A percentile compares a stretch with the other conserved stretches of the same genome.
Conservation (phyloP, 1,139 yeast genomes). For the Blastobotrys malaysiensis region DNA sequence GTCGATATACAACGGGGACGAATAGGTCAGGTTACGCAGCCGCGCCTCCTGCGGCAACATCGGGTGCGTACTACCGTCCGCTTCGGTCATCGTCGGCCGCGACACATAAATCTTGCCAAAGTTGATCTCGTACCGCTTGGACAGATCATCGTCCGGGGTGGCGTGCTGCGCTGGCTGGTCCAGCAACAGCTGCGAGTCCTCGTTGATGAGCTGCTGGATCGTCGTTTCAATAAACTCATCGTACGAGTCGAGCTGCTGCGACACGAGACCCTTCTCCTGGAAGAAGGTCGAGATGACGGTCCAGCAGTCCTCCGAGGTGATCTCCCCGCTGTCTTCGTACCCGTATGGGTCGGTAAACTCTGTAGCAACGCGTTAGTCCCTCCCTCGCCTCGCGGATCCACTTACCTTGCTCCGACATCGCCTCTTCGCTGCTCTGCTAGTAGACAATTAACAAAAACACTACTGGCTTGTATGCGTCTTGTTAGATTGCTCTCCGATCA, state of each 20-base stretch:
- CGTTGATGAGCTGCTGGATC: slow-evolving; percentile 94
- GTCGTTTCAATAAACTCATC: slow-evolving; percentile 97
- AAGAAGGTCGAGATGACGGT: slow-evolving; percentile 93
- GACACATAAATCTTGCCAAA: slow-evolving; percentile 96
- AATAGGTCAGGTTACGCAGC: slow-evolving; percentile 88
- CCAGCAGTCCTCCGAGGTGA: slow-evolving; percentile 99
- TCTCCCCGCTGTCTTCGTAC: slow-evolving; percentile 51
- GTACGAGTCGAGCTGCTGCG: slow-evolving; percentile 96
- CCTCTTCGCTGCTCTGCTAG: slow-evolving; percentile 2
- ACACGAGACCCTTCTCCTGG: slow-evolving; percentile 93
- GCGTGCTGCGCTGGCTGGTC: slow-evolving; percentile 99
- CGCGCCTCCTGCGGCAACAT: slow-evolving; percentile 99
- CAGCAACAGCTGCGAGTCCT: slow-evolving; percentile 86
- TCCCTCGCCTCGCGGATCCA: not conserved
- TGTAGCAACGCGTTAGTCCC: not conserved
- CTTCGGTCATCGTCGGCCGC: slow-evolving; percentile 97
- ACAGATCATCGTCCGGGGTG: slow-evolving; percentile 80
- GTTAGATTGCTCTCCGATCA: not conserved
- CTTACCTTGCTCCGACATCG: slow-evolving; percentile 8
- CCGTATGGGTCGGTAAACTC: not conserved
- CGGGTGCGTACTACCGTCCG: slow-evolving; percentile 98
- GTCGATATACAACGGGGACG: slow-evolving; percentile 93
- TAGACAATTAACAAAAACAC: not conserved
- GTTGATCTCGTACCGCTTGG: slow-evolving; percentile 87
- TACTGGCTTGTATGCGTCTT: not conserved